These are phyloP conservation scores for Ophiostoma novo-ulmi DNA, from an alignment of 2,329 filamentous ascomycete species.

Conservation along the genomic window DNA sequence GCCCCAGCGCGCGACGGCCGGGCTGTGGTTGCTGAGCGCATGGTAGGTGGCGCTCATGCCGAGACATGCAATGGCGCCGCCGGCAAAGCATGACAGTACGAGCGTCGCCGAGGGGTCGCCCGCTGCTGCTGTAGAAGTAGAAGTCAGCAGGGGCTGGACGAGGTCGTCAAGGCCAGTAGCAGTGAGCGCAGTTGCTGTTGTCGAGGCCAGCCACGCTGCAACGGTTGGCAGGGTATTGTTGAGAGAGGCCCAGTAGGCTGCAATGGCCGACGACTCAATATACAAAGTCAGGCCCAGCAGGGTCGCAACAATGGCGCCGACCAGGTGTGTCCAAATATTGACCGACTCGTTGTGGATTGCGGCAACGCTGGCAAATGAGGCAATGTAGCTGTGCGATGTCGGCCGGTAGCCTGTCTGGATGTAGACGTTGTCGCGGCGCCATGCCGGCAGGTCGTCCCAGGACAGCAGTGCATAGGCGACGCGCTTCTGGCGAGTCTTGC, in stretches of 20 bases:
- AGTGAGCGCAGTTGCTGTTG: not conserved
- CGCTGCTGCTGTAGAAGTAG: not conserved
- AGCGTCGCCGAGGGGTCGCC: constrained; percentile 51
- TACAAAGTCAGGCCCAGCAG: constrained; percentile 50
- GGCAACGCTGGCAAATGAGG: constrained; percentile 45
- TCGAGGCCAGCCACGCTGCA: not conserved
- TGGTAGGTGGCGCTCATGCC: constrained; percentile 84
- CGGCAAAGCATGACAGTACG: constrained; percentile 74
- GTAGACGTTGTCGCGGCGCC: constrained; percentile 57
- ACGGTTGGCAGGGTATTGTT: constrained; percentile 1
- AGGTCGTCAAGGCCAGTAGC: constrained; percentile 1
- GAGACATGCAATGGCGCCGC: constrained; percentile 65
- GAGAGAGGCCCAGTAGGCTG: constrained; percentile 8
- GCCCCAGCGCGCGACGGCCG: constrained; percentile 69
- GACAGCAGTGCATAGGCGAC: constrained; percentile 37
- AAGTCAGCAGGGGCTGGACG: not conserved
- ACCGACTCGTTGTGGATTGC: constrained; percentile 58
- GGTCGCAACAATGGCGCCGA: constrained; percentile 60
- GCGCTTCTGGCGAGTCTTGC: constrained; percentile 20
- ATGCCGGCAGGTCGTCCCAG: constrained; percentile 55
- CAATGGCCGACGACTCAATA: constrained; percentile 27
- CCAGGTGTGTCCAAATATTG: constrained; percentile 59
- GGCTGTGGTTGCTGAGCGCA: constrained; percentile 77
- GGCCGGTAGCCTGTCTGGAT: constrained; percentile 52
- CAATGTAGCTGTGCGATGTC: constrained; percentile 44